Base-by-base conservation (phyloP, 129 eudicot genomes). In the Flaveria linearis region DNA sequence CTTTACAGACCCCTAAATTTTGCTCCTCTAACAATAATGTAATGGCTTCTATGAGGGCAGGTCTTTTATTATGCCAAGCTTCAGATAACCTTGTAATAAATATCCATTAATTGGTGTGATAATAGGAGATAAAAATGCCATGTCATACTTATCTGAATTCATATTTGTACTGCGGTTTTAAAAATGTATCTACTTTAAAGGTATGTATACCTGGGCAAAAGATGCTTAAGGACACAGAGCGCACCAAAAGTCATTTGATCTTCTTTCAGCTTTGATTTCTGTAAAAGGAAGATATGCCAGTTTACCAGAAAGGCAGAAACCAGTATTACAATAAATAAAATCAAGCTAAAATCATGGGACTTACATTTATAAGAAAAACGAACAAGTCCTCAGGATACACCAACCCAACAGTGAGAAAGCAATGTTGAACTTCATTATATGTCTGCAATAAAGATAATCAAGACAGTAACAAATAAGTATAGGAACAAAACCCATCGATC, bases 251-350 rank as follows among this genome's bases (percentile, higher is more conserved):
- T 91, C 82, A 89, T 67, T 58, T 88, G 86, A 67, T 91, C 92
- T 87, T 95, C 99, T 77, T 91, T 91, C 84, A 95, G 81, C 90
- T 89, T 89, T 87, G 92, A 89, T 89, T 91, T 95, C 99, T 95
- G 90, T 60, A 42, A 46, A 46, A 71, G 28, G 76, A 80, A 43
- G 18, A 72, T 70, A 73, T 50, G 57, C 18, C 64, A 52, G 42
- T 30, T n/a, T 14, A 73, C 45, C 53, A 77, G 36, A 30, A 30
- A 30, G 5, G 47, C 47, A 53, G 51, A 79, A 68, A 72, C 10
- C 36, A 51, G 42, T 60, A 45, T 22, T 58, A 30, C 13, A 41
- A 22, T 17, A 42, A 51, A 50, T 22, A 14, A 52, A 56, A 49
- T 57, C 2, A 50, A 53, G 25, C 56, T 43, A 41, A 81, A 74